These are phyloP conservation scores for Ganoderma lingzhi DNA, from an alignment of 1,284 basidiomycete species.

Conservation along the genomic window DNA sequence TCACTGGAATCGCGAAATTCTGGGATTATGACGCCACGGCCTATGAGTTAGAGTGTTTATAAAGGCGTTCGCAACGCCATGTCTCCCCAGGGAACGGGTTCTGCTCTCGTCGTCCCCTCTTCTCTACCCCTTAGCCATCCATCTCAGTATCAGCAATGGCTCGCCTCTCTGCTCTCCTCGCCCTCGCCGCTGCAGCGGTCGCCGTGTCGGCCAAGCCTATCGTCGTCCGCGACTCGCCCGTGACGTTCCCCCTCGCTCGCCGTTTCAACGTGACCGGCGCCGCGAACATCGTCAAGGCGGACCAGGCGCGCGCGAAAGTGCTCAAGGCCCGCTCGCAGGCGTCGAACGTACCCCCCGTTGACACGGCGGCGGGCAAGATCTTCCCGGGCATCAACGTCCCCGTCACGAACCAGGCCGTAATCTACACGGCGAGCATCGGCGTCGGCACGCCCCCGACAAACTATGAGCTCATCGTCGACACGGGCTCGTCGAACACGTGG, in stretches of 20 bases:
- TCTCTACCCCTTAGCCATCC: neutral
- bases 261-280: constrained; percentile 34
- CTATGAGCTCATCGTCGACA: constrained; percentile 40
- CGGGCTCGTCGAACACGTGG: constrained; percentile 67
- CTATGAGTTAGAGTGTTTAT: neutral
- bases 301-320: constrained; percentile 37
- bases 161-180: constrained; percentile 22
- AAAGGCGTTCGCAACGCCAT: neutral
- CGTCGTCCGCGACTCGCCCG: constrained; percentile 35
- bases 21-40: neutral
- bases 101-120: neutral
- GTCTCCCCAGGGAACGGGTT: neutral
- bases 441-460: constrained; percentile 38
- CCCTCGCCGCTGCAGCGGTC: constrained; percentile 25
- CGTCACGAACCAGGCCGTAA: constrained; percentile 36
- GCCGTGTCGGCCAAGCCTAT: constrained; percentile 31
- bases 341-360: neutral
- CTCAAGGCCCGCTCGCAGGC: constrained; percentile 32
- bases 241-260: constrained; percentile 37
- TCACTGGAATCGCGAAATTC: neutral
- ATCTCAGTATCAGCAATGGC: neutral
- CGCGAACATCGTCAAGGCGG: constrained; percentile 31
- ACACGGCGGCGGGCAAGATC: constrained; percentile 23
- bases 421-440: constrained; percentile 37
- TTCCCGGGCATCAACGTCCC: constrained; percentile 35